Evolutionary conservation across 73 alveolate genomes (phyloP).

Genomic region (Paramecium tetraurelia): DNA sequence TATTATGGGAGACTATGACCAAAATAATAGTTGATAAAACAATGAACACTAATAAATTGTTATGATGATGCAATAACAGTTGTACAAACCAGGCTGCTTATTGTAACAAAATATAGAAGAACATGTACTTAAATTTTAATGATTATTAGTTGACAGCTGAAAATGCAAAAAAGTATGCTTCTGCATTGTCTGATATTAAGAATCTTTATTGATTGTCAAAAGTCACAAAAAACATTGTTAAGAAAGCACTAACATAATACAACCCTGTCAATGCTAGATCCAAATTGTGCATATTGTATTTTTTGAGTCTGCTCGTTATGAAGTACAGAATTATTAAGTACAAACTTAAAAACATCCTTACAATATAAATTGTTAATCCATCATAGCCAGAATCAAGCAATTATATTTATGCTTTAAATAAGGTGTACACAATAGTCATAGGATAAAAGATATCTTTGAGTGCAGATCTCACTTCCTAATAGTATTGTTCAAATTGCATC

Average conservation of each 20-base stretch:
- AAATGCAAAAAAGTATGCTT: conserved; percentile 41
- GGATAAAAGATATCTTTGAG: conserved; percentile 22
- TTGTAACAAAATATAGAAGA: not conserved
- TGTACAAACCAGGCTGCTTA: conserved; percentile 26
- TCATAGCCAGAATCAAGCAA: conserved; percentile 1
- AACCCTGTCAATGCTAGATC: conserved; percentile 13
- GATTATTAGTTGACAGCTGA: conserved; percentile 37
- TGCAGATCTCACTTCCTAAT: conserved; percentile 24
- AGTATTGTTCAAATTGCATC: conserved; percentile 12
- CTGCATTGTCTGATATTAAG: conserved; percentile 30
- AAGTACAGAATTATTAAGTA: conserved; percentile 1
- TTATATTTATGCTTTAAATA: conserved; percentile 18
- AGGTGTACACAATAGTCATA: not conserved
- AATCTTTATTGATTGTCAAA: not conserved
- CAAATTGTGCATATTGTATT: conserved; percentile 35
- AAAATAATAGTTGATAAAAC: not conserved
- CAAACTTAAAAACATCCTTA: conserved; percentile 1
- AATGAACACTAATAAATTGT: not conserved
- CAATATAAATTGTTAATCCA: conserved; percentile 1
- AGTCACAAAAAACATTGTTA: not conserved
- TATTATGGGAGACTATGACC: conserved; percentile 22
- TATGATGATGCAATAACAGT: not conserved
- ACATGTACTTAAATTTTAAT: conserved; percentile 29
- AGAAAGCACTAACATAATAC: not conserved
- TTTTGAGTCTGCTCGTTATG: conserved; percentile 20